Evolutionary conservation across 2,329 filamentous ascomycete genomes (phyloP).

Genomic region (Aspergillus proliferans): DNA sequence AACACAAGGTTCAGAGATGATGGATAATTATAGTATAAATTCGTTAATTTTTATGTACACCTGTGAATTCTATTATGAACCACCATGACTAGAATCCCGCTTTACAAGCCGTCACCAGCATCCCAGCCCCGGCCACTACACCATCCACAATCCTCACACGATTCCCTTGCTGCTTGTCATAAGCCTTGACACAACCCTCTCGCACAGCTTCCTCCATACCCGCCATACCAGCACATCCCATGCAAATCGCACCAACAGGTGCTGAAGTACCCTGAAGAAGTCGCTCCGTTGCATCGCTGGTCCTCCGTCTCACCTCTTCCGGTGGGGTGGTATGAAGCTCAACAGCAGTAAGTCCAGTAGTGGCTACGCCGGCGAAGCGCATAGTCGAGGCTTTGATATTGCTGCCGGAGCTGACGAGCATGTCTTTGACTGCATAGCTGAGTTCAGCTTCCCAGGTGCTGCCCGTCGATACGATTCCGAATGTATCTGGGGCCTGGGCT

Average conservation of each 20-base stretch:
- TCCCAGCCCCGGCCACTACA: slow-evolving; percentile 33
- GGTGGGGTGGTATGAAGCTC: slow-evolving; percentile 68
- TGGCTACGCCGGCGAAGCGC: slow-evolving; percentile 72
- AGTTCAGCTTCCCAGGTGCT: slow-evolving; percentile 75
- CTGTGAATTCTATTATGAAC: not conserved
- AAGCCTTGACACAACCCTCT: slow-evolving; percentile 58
- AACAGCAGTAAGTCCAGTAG: slow-evolving; percentile 71
- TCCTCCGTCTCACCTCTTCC: slow-evolving; percentile 57
- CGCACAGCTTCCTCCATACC: slow-evolving; percentile 74
- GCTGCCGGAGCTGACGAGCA: slow-evolving; percentile 50
- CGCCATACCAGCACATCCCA: slow-evolving; percentile 89
- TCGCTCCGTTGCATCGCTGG: slow-evolving; percentile 63
- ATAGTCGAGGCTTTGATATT: slow-evolving; percentile 25
- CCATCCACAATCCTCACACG: slow-evolving; percentile 71
- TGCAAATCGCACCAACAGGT: slow-evolving; percentile 62
- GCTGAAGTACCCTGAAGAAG: slow-evolving; percentile 49
- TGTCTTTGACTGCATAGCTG: slow-evolving; percentile 55
- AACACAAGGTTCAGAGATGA: too few species aligned
- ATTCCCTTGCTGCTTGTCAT: slow-evolving; percentile 54
- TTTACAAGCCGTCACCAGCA: slow-evolving; percentile 32
- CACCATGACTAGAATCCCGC: slow-evolving; percentile 23
- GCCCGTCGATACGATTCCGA: slow-evolving; percentile 86
- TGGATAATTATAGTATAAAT: too few species aligned
- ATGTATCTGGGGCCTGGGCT: slow-evolving; percentile 44
- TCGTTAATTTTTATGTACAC: not conserved